Conservation (phyloP, 371 early-diverging fungal species). For the Rhizopus delemar region DNA sequence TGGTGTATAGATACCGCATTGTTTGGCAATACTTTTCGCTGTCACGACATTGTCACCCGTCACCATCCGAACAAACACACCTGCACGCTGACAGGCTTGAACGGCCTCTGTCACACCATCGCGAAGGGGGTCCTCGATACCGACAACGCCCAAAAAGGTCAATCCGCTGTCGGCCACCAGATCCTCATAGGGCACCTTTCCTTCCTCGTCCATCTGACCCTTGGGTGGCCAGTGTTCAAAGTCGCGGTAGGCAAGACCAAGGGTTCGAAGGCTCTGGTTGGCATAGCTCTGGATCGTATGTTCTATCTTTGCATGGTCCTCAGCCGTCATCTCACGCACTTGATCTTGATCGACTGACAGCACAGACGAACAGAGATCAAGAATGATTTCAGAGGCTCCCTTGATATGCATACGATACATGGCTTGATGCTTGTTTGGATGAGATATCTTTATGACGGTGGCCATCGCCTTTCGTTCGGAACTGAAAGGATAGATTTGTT, state of each 20-base stretch:
- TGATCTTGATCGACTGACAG: constrained; percentile 32
- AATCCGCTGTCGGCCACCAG: constrained; percentile 41
- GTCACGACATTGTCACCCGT: constrained; percentile 74
- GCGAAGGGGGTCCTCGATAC: constrained; percentile 70
- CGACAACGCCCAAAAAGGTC: constrained; percentile 54
- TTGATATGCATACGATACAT: constrained; percentile 73
- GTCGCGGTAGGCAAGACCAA: constrained; percentile 66
- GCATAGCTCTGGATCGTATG: constrained; percentile 28
- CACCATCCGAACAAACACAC: constrained; percentile 79
- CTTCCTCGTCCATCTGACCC: constrained; percentile 21
- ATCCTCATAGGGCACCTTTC: constrained; percentile 49
- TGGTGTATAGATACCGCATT: constrained; percentile 59
- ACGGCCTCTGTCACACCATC: constrained; percentile 66
- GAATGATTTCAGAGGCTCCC: constrained; percentile 87
- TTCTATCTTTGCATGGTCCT: constrained; percentile 46
- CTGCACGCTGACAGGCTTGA: constrained; percentile 61
- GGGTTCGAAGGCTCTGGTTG: constrained; percentile 58
- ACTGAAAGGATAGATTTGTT: constrained; percentile 75
- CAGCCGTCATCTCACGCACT: constrained; percentile 46
- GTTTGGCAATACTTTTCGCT: constrained; percentile 63
- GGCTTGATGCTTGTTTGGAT: constrained; percentile 1
- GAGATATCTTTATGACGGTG: constrained; percentile 64
- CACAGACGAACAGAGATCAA: constrained; percentile 43
- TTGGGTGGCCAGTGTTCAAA: constrained; percentile 54
- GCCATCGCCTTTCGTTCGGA: constrained; percentile 86